A percentile compares a stretch with the other conserved stretches of the same genome.
Conservation (phyloP, 352 stramenopile genomes). For the Phytophthora pisi region DNA sequence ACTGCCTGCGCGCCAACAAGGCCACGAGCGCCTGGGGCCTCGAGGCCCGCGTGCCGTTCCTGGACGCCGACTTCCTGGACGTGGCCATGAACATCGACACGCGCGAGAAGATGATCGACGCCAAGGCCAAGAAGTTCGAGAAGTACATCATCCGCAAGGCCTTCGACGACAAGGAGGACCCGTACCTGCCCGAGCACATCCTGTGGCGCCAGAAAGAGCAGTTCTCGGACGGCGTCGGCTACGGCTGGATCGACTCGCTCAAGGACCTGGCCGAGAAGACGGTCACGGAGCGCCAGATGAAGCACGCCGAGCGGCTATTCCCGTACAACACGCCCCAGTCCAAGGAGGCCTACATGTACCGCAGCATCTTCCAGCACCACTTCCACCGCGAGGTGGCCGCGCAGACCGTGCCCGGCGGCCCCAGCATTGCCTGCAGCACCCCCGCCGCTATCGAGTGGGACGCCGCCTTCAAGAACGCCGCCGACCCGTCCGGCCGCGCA, state of each 20-base stretch:
- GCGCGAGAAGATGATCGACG: conserved; percentile 97
- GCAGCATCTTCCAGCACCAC: conserved; percentile 98
- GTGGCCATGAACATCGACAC: conserved; percentile 98
- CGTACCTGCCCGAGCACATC: conserved; percentile 97
- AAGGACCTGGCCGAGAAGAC: conserved; percentile 95
- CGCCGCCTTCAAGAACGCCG: conserved; percentile 92
- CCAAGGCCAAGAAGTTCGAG: conserved; percentile 94
- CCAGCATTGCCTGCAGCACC: conserved; percentile 98
- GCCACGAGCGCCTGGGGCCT: conserved; percentile 98
- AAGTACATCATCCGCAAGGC: conserved; percentile 99
- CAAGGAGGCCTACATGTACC: conserved; percentile 97
- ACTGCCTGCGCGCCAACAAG: conserved; percentile 99
- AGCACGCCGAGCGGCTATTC: conserved; percentile 94
- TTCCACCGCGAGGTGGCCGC: conserved; percentile 97
- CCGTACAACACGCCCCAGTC: conserved; percentile 98
- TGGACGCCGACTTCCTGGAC: conserved; percentile 98
- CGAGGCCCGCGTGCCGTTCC: conserved; percentile 97
- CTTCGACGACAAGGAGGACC: conserved; percentile 97
- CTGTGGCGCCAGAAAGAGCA: conserved; percentile 99
- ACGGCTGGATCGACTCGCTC: conserved; percentile 98
- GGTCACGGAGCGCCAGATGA: conserved; percentile 96
- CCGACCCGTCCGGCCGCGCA: conserved; percentile 95
- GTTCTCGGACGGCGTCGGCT: conserved; percentile 99
- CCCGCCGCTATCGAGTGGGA: conserved; percentile 98
- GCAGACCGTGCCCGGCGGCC: conserved; percentile 96